Evolutionary conservation across 1,139 yeast species (phyloP), one percentile per base, ranked within the genome.

Genomic region (Debaryomycetaceae sp.): DNA sequence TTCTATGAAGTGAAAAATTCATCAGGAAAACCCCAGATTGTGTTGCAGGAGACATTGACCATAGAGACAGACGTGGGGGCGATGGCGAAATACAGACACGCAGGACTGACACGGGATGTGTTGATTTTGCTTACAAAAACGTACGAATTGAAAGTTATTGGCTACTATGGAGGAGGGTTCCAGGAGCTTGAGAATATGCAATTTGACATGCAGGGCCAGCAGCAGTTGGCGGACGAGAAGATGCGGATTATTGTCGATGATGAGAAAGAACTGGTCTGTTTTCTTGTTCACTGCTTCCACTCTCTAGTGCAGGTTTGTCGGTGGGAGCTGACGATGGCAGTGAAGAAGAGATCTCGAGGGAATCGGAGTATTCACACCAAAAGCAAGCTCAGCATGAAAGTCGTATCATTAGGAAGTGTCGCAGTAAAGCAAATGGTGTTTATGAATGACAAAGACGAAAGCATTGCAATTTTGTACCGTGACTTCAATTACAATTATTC

Each of bases 401-500:
- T 61, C 1, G 31, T 50, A 7, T 41, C 60, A 2, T 49, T 67
- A 5, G 75, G 75, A 1, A 57, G 56, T 14, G 48, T 67, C 9
- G 56, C 55, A 9, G 55, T 68, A 0, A 53, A 55, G 37, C 59
- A 59, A 40, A 48, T 67, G 39, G 52, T 50, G 1, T 34, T 48
- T 4, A 36, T 53, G 8, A 30, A 38, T 1, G 35, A 36, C 2
- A 33, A 28, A 13, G 6, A 33, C 7, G 33, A 34, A 17, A 34
- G 46, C 3, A 24, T 70, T 9, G 70, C 70, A 0, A 46, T 69
- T 1, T 46, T 69, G 13, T 69, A 67, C 45, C 52, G 74, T 28
- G 75, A 69, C 40, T 60, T 61, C 34, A 61, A 63, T 35, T 65
- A 60, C 44, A 53, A 56, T 33, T 61, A 55, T 39, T 63, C 68